Evolutionary conservation across 495 filamentous ascomycete genomes (phyloP), one percentile per base, ranked within the genome.

Genomic region (Penicillium odoratum): DNA sequence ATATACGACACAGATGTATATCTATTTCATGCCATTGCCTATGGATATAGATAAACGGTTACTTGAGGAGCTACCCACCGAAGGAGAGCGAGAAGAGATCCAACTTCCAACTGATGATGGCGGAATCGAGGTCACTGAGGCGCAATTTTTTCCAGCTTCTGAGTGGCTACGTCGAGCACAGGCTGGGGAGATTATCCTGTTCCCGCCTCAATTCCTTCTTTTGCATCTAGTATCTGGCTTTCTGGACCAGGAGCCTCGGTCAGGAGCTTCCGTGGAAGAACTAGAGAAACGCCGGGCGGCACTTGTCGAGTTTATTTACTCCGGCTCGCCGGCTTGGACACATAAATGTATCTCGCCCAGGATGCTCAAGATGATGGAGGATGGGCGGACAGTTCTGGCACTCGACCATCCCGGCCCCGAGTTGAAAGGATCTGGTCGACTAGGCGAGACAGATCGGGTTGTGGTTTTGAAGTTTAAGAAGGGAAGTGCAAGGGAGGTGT

Each of bases 1-100:
- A 18, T 98, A 91, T 68, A 88, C 88, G 2, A 97, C 92, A 7
- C 92, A 96, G 67, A 97, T 98, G 92, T 98, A 98, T 67, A 65
- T 98, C 7, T 94, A 96, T 70, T 88, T 96, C 74, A 79, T 97
- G n/a, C 92, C 94, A 0, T 74, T 92, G 0, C 74, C 77, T 4
- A 62, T 78, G 2, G 73, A 79, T 11, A 69, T 73, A 21, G 63
- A 74, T 54, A 70, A 74, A 26, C 50, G 61, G 1, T 42, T 73
- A 9, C 65, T 73, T 11, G 48, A 64, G 11, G 67, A 69, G 30
- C 61, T 72, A 15, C 71, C 71, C 7, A 49, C 64, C 13, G 70
- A 76, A 48, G 74, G 72, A 7, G 68, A 74, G 51, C 57, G 66
- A 5, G 69, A 76, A 56, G 68, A 78, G 52, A 67, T 74, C 8